A percentile compares a stretch with the other conserved stretches of the same genome.
Conservation (phyloP, 805 yeast species). For the Hanseniaspora pseudoguilliermondii region DNA sequence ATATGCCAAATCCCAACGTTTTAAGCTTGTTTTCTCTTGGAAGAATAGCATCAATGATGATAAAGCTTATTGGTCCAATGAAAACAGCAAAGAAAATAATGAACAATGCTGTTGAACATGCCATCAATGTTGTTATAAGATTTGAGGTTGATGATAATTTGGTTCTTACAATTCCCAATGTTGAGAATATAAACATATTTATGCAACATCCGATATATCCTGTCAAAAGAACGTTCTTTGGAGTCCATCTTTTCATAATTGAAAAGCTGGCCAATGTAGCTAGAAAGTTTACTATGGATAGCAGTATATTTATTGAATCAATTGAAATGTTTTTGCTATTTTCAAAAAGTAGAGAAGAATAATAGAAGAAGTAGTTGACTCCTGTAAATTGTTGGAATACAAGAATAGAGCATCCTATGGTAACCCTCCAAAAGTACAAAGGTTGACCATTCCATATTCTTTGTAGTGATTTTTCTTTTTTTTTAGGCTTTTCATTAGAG, state of each 20-base stretch:
- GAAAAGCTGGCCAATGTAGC: slow-evolving; percentile 42
- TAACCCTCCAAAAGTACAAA: slow-evolving; percentile 32
- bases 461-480: background rate
- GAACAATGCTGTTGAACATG: slow-evolving; percentile 49
- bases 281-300: slow-evolving; percentile 44
- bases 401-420: slow-evolving; percentile 48
- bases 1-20: slow-evolving; percentile 48
- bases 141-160: slow-evolving; percentile 27
- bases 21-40: slow-evolving; percentile 44
- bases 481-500: background rate
- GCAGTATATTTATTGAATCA: slow-evolving; percentile 42
- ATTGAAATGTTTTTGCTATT: slow-evolving; percentile 42
- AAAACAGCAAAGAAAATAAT: slow-evolving; percentile 58
- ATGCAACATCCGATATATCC: slow-evolving; percentile 46
- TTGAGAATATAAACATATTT: slow-evolving; percentile 47
- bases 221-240: slow-evolving; percentile 36
- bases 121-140: slow-evolving; percentile 47
- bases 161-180: slow-evolving; percentile 39
- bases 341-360: slow-evolving; percentile 47
- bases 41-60: slow-evolving; percentile 52
- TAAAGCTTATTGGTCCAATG: slow-evolving; percentile 61
- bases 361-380: slow-evolving; percentile 53
- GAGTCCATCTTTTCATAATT: slow-evolving; percentile 42
- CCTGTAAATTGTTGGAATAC: slow-evolving; percentile 52
- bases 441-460: slow-evolving; percentile 1